Evolutionary conservation across 768 basidiomycete genomes (phyloP).

Genomic region (Dacryopinax spathularia): DNA sequence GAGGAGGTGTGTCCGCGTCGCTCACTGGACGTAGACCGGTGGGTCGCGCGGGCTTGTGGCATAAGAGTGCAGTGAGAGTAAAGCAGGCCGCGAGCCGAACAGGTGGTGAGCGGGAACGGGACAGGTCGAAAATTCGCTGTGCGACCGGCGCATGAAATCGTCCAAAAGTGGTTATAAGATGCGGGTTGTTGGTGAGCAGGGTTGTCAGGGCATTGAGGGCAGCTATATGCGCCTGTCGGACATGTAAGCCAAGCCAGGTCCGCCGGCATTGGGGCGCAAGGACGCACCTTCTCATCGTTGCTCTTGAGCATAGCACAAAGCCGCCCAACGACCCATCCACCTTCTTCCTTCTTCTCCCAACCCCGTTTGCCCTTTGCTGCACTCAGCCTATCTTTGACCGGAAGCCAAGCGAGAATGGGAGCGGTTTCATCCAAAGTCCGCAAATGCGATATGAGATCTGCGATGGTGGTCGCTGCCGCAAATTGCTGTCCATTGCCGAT

Average conservation of each 20-base stretch:
- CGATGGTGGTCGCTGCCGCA: not conserved
- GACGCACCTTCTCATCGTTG: conserved; percentile 40
- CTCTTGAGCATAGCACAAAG: conserved; percentile 36
- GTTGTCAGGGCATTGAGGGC: not conserved
- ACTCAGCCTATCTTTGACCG: conserved; percentile 38
- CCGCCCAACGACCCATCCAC: conserved; percentile 46
- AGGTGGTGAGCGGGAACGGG: not conserved
- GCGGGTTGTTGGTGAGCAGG: not conserved
- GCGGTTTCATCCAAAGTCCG: not conserved
- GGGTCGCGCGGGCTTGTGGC: not conserved
- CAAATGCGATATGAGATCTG: not conserved
- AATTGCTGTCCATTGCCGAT: not conserved
- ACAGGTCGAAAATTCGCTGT: not conserved
- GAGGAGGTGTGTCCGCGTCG: conserved; percentile 5
- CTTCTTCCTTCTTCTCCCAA: conserved; percentile 54
- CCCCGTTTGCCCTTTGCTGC: conserved; percentile 48
- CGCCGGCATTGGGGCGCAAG: conserved; percentile 25
- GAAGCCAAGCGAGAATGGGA: conserved; percentile 47
- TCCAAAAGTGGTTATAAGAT: not conserved
- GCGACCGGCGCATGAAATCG: not conserved
- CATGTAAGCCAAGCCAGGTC: conserved; percentile 41
- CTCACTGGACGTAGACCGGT: not conserved
- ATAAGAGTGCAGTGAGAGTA: not conserved
- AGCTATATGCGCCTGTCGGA: not conserved
- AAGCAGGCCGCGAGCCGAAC: conserved; percentile 9